Evolutionary conservation across 208 protist species (phyloP), one percentile per base, ranked within the genome.

Genomic region (Histomonas meleagridis): DNA sequence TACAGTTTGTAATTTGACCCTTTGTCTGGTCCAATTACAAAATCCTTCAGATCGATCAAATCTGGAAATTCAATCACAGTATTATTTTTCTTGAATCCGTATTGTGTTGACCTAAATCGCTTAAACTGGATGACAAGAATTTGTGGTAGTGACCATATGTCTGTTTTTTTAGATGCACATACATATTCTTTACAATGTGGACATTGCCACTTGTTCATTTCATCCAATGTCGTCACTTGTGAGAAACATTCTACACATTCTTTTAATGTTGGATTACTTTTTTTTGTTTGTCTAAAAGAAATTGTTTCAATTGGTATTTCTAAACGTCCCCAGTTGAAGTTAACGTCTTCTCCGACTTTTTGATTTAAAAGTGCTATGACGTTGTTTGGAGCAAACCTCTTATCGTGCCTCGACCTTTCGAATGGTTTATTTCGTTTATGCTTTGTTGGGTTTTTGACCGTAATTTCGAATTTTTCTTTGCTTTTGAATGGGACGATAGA

Each of bases 171-270:
- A 35, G 16, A 48, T 48, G 86, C 86, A 26, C 86, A 91, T 10
- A 69, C 53, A 35, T 43, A 46, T 10, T 60, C 7, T 1, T 40
- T 1, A 32, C 86, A 91, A 21, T 91, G 46, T 21, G 49, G 49
- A 60, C 86, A 91, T 21, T 38, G 23, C 86, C 86, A 91, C 14
- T 40, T 32, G 32, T 91, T 91, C 32, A 69, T 38, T 70, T 65
- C 86, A 69, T 60, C 55, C 5, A 91, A 32, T 16, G 28, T 70
- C 16, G 62, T 53, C 12, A 43, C 35, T 65, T 12, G 14, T 21
- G 32, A 43, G 32, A 91, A 91, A 26, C 35, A 70, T 32, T 49
- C 35, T 14, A 91, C 62, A 40, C 86, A 91, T 4, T 91, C 53
- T 0, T 86, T 46, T 2, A 86, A 28, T 35, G 40, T 86, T n/a